Evolutionary conservation across 192 early-diverging fungal genomes (phyloP).

Genomic region (Backusella circina): DNA sequence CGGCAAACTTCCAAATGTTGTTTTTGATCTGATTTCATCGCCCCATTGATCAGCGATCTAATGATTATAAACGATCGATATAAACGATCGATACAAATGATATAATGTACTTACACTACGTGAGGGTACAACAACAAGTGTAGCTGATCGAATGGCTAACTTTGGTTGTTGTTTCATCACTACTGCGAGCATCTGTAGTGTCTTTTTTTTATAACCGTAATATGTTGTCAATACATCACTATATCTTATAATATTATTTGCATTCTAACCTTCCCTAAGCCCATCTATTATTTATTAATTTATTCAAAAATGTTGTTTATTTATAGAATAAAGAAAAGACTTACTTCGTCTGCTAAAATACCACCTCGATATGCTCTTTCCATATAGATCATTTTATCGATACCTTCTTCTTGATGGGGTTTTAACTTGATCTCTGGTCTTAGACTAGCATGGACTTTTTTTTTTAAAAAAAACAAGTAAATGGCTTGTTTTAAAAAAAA

Average conservation of each 20-base stretch:
- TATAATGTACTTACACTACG: slow-evolving; percentile 13
- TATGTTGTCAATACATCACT: background rate
- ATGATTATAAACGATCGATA: too few species aligned
- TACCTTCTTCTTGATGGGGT: slow-evolving; percentile 20
- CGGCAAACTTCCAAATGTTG: slow-evolving; percentile 21
- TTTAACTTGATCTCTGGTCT: background rate
- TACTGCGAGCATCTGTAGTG: slow-evolving; percentile 11
- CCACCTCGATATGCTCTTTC: slow-evolving; percentile 16
- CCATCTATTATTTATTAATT: slow-evolving; percentile 14
- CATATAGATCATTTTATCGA: slow-evolving; percentile 16
- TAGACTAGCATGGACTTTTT: slow-evolving; percentile 17
- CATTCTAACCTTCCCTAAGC: slow-evolving; percentile 19
- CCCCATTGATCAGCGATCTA: slow-evolving; percentile 29
- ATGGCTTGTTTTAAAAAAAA: background rate
- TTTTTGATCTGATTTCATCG: slow-evolving; percentile 21
- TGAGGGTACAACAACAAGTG: slow-evolving; percentile 18
- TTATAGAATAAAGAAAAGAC: background rate
- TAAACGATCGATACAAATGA: background rate
- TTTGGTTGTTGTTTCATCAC: slow-evolving; percentile 18
- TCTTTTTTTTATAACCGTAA: background rate
- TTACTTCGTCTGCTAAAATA: slow-evolving; percentile 25
- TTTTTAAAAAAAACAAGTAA: background rate
- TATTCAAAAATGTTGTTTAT: background rate
- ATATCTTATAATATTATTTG: background rate
- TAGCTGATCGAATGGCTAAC: slow-evolving; percentile 7